These are phyloP conservation scores for Trichosporon ovoides DNA, from an alignment of 1,284 basidiomycete species.

Conservation along the genomic window DNA sequence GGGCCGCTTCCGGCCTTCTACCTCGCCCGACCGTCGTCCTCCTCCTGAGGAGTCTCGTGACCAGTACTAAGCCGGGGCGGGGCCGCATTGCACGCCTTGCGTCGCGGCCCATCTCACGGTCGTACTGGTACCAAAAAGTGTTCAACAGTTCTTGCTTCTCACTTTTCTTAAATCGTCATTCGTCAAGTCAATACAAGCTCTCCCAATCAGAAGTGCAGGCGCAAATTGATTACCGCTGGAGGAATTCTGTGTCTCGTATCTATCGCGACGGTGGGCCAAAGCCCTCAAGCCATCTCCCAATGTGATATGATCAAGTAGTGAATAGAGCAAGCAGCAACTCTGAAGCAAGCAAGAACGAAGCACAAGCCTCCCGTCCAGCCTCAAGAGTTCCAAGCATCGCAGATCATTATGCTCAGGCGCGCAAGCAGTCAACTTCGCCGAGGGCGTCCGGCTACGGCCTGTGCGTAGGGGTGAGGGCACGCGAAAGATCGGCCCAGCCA, in stretches of 20 bases:
- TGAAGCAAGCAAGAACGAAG: conserved; percentile 4
- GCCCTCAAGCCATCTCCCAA: conserved; percentile 2
- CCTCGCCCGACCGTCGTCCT: conserved; percentile 37
- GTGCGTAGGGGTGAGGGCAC: background rate
- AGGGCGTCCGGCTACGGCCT: background rate
- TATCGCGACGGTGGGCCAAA: conserved; percentile 4
- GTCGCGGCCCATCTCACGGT: background rate
- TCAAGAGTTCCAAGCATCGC: background rate
- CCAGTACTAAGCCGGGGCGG: background rate
- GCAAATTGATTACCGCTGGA: background rate
- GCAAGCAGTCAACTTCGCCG: background rate
- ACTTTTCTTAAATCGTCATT: background rate
- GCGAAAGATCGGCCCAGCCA: background rate
- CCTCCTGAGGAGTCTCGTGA: conserved; percentile 12
- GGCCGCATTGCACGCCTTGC: background rate
- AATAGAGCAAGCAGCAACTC: conserved; percentile 3
- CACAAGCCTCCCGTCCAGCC: background rate
- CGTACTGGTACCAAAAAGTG: background rate
- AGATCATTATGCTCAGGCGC: background rate
- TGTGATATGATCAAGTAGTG: conserved; percentile 7
- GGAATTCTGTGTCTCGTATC: conserved; percentile 2
- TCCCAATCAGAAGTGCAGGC: background rate
- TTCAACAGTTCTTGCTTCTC: background rate
- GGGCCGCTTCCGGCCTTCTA: conserved; percentile 27
- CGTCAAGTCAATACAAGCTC: background rate